Conservation (phyloP, 1,284 basidiomycete genomes). For the Heterobasidion annosum region DNA sequence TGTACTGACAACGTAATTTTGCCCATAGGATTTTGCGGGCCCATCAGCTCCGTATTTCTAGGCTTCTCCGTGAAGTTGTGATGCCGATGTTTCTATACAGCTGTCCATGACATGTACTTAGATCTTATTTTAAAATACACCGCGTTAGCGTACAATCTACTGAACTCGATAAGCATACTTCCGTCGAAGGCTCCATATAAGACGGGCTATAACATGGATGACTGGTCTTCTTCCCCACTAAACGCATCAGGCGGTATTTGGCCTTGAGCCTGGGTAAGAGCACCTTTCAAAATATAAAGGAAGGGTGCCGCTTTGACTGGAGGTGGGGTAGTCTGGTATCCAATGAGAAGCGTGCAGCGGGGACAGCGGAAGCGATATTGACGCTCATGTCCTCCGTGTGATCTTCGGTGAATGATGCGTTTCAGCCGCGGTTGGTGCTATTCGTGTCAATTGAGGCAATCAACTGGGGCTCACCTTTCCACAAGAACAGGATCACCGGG, state of each 20-base stretch:
- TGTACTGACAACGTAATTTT: too few relatives aligned
- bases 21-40: too few relatives aligned
- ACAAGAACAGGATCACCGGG: conserved; percentile 56
- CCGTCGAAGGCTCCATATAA: not conserved
- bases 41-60: too few relatives aligned
- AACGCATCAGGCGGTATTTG: conserved; percentile 72
- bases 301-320: conserved; percentile 65
- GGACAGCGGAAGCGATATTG: conserved; percentile 72
- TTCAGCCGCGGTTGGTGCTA: not conserved
- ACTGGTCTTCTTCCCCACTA: conserved; percentile 34
- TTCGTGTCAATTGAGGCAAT: not conserved
- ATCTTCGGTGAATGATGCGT: conserved; percentile 17
- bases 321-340: conserved; percentile 65
- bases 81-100: too few relatives aligned
- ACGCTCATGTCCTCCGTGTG: conserved; percentile 58
- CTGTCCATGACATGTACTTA: too few relatives aligned
- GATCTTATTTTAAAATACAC: too few relatives aligned
- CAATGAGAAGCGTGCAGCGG: conserved; percentile 64
- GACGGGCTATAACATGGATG: conserved; percentile 2
- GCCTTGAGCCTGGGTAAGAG: conserved; percentile 71
- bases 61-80: too few relatives aligned
- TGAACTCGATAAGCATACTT: too few relatives aligned
- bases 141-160: too few relatives aligned
- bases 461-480: conserved; percentile 40
- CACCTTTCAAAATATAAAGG: conserved; percentile 65